These are phyloP conservation scores for Syncephalastrum contaminatum DNA, from an alignment of 371 early-diverging fungal species.

Conservation along the genomic window DNA sequence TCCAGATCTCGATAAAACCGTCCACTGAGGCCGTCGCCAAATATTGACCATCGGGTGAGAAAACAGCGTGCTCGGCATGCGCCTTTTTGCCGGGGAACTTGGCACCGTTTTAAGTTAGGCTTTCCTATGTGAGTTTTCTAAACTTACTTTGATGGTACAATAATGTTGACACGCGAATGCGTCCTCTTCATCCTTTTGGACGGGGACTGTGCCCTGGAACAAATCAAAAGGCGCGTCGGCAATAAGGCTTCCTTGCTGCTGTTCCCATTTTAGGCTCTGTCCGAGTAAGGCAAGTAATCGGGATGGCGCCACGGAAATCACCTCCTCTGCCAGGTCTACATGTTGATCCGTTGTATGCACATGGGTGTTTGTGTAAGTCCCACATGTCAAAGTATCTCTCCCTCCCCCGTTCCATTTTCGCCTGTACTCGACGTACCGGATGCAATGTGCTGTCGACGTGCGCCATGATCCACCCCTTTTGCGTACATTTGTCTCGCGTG, in stretches of 20 bases:
- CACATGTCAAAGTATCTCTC: neutral
- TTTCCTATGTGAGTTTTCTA: neutral
- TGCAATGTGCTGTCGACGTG: conserved; percentile 70
- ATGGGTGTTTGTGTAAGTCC: too few species aligned
- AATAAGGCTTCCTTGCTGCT: conserved; percentile 74
- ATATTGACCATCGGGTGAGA: conserved; percentile 84
- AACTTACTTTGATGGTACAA: conserved; percentile 72
- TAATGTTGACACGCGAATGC: conserved; percentile 62
- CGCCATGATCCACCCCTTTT: too few species aligned
- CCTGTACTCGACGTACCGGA: too few species aligned
- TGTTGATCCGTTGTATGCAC: too few species aligned
- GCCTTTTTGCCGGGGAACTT: conserved; percentile 88
- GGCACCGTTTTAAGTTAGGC: neutral
- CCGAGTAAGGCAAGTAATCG: conserved; percentile 81
- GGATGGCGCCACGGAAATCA: conserved; percentile 76
- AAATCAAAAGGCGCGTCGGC: conserved; percentile 74
- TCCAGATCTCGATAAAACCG: conserved; percentile 96
- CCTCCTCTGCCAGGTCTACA: conserved; percentile 43
- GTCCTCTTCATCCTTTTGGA: conserved; percentile 69
- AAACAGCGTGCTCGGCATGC: conserved; percentile 76
- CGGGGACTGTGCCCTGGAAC: conserved; percentile 67
- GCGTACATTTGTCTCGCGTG: neutral
- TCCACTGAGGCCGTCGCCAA: conserved; percentile 89
- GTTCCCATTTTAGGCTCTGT: conserved; percentile 87
- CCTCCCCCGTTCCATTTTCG: too few species aligned